Evolutionary conservation across 768 basidiomycete genomes (phyloP).

Genomic region (Hysterangium stoloniferum): DNA sequence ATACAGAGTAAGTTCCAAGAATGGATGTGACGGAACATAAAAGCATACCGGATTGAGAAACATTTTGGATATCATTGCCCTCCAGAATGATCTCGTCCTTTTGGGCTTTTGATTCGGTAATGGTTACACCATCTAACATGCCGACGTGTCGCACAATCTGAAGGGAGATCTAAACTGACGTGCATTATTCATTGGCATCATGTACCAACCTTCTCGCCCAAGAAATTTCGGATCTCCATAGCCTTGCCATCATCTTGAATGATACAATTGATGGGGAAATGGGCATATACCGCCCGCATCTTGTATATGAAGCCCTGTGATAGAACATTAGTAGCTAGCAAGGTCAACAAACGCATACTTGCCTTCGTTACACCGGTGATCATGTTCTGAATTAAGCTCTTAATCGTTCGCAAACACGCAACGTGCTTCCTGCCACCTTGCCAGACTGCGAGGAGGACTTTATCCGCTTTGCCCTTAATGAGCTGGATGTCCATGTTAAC

Average conservation of each 20-base stretch:
- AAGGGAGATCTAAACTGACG: neutral
- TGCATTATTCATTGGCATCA: neutral
- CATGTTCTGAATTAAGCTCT: conserved; percentile 95
- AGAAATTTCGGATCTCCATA: conserved; percentile 90
- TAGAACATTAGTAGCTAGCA: neutral
- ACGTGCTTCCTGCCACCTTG: conserved; percentile 98
- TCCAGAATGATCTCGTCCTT: conserved; percentile 93
- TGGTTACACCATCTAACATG: conserved; percentile 84
- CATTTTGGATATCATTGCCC: conserved; percentile 94
- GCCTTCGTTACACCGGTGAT: conserved; percentile 95
- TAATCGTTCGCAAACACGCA: conserved; percentile 94
- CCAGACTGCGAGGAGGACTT: conserved; percentile 92
- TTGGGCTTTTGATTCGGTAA: conserved; percentile 82
- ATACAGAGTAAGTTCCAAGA: conserved; percentile 1
- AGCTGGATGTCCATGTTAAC: conserved; percentile 90
- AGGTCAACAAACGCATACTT: too few species aligned
- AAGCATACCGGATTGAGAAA: conserved; percentile 86
- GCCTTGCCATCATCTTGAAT: conserved; percentile 66
- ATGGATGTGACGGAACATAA: neutral
- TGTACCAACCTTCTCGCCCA: conserved; percentile 77
- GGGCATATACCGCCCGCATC: conserved; percentile 99
- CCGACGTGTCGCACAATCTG: conserved; percentile 86
- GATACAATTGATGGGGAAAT: conserved; percentile 99
- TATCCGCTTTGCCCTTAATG: conserved; percentile 67
- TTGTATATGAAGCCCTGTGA: conserved; percentile 96